Evolutionary conservation across 441 rosid species (phyloP), one percentile per base, ranked within the genome.

Genomic region (Bocquillonia castaneifolia): DNA sequence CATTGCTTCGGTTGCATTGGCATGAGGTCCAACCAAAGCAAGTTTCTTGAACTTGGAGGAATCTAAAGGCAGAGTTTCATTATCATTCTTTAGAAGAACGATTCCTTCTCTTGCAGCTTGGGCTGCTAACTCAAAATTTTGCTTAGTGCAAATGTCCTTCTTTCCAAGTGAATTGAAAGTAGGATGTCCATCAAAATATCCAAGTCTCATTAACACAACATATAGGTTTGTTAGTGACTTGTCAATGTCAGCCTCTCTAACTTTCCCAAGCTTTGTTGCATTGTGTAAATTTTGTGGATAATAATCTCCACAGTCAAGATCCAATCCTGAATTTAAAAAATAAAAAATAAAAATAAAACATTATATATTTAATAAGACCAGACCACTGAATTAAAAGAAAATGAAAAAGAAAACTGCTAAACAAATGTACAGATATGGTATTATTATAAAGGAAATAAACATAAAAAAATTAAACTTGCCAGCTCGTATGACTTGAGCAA

Each of bases 171-270:
- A 17, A 0, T 74, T 63, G 10, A 64, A 84, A 0, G 71, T 42
- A 0, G 83, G 85, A 48, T 76, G 79, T 0, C 97, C 97, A 18
- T 92, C 96, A 48, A 84, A 88, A 87, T 84, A 86, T 0, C 96
- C 96, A 0, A 90, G 80, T 74, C 96, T 84, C 95, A 90, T 86
- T 65, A 88, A 93, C 57, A 90, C 91, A 3, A 84, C 72, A 34
- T 86, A 68, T 0, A 88, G 86, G 67, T 86, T 84, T 10, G 26
- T n/a, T 31, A 88, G 63, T 32, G 96, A 88, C 31, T 59, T 73
- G 64, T 86, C 78, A 0, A 90, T 64, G 12, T 85, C 82, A 6
- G 80, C 76, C 64, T 84, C 91, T 12, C 55, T 78, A 45, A 86
- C 45, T 28, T 85, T 56, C 17, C 88, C 89, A 42, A 37, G 80